Conservation (phyloP, 768 basidiomycete genomes). For the Tulasnella sp. region DNA sequence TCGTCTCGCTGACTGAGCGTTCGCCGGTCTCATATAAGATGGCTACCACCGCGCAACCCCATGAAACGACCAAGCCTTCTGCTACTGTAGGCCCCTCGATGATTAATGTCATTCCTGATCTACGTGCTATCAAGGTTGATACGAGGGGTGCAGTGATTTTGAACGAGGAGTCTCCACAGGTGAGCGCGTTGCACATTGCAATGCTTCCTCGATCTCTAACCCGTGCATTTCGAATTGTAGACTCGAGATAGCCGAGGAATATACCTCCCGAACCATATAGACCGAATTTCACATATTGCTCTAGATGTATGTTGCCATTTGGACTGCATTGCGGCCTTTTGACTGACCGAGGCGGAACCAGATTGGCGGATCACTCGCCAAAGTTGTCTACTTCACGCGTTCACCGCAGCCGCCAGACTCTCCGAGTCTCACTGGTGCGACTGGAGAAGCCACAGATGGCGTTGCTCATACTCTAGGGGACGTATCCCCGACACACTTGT, state of each 20-base stretch:
- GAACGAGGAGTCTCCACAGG: slow-evolving; percentile 89
- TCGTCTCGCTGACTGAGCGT: too few species aligned
- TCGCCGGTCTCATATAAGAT: too few species aligned
- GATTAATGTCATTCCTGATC: slow-evolving; percentile 45
- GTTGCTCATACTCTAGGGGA: slow-evolving; percentile 22
- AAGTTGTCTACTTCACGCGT: slow-evolving; percentile 97
- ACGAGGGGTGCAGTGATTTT: slow-evolving; percentile 89
- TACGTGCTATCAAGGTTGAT: slow-evolving; percentile 86
- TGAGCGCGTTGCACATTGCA: slow-evolving; percentile 30
- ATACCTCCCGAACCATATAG: slow-evolving; percentile 95
- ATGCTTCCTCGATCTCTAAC: neutral
- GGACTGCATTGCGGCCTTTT: too few species aligned
- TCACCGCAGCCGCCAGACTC: slow-evolving; percentile 77
- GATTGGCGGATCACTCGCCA: slow-evolving; percentile 96
- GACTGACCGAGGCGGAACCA: too few species aligned
- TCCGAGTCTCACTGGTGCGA: slow-evolving; percentile 38
- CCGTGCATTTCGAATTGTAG: slow-evolving; percentile 31
- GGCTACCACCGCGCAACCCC: too few species aligned
- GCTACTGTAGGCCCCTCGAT: neutral
- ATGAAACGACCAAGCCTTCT: neutral
- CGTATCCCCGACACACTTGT: neutral
- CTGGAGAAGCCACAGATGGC: slow-evolving; percentile 22
- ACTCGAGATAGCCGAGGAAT: slow-evolving; percentile 92
- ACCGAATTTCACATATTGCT: slow-evolving; percentile 94
- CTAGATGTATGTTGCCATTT: slow-evolving; percentile 63